These are phyloP conservation scores for Macrotyloma uniflorum DNA, from an alignment of 306 rosid genomes.

Conservation along the genomic window DNA sequence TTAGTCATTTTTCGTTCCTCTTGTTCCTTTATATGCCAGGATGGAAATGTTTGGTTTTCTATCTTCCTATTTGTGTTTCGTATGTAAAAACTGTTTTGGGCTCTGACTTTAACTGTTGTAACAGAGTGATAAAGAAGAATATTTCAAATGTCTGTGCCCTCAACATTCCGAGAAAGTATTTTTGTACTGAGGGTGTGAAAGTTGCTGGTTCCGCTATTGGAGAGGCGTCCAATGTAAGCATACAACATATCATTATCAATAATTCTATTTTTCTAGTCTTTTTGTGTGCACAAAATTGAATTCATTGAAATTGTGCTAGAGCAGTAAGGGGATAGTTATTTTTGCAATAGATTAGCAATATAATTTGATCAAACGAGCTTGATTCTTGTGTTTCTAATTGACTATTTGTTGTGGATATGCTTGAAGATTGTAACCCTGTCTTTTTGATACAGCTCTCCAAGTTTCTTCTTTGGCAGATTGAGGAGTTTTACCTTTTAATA, in stretches of 20 bases:
- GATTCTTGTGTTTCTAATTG: constrained; percentile 1
- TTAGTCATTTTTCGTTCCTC: neutral
- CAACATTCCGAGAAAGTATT: constrained; percentile 47
- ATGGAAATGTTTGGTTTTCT: neutral
- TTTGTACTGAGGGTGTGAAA: constrained; percentile 53
- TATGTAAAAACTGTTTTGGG: neutral
- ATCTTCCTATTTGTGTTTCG: neutral
- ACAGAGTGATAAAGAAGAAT: constrained; percentile 61
- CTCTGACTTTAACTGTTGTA: constrained; percentile 28
- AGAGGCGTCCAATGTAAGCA: constrained; percentile 49
- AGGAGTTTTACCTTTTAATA: neutral
- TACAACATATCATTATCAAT: neutral
- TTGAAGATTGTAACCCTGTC: constrained; percentile 4
- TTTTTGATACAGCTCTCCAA: constrained; percentile 3
- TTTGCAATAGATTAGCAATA: neutral
- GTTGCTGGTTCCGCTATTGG: constrained; percentile 46
- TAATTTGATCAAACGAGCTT: neutral
- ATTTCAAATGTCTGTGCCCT: constrained; percentile 43
- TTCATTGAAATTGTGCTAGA: neutral
- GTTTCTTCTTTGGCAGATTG: constrained; percentile 13
- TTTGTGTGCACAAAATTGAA: neutral
- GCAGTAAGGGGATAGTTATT: neutral
- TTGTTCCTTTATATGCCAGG: neutral
- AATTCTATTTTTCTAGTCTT: neutral
- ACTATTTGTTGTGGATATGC: constrained; percentile 5